Evolutionary conservation across 1,139 yeast species (phyloP), one percentile per base, ranked within the genome.

Genomic region (Meyerozyma sp.): DNA sequence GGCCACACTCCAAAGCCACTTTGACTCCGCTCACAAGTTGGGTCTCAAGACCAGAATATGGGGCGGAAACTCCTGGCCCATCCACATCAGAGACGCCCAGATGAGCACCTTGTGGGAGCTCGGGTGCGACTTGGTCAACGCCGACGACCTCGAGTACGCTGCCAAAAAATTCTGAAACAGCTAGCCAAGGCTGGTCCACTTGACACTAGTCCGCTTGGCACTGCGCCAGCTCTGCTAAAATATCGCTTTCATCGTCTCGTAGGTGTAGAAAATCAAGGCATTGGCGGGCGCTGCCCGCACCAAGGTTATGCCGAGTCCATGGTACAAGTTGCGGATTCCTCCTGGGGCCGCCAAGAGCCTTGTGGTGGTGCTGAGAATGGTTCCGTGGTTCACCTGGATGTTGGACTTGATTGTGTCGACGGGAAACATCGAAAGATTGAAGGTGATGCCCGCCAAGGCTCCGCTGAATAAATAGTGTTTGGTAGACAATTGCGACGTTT

Each of bases 381-480:
- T 29, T 72, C 66, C 39, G 28, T 50, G 45, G 34, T 46, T 43
- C 26, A 40, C 56, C 63, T 91, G 98, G 68, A 91, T 84, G 43
- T 87, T 80, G 5, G 93, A 83, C 62, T 91, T 91, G 47, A 91
- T 77, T 1, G 97, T 90, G 59, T 93, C 98, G 1, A 90, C 85
- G 0, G 98, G 98, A 61, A 84, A 91, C 46, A 88, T 73, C 8
- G 88, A 77, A 10, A 85, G 69, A 58, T 91, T 90, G 63, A 89
- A 91, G 13, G 83, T 73, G 3, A 89, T 65, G 26, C 98, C 98
- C 0, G 97, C 96, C 44, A 77, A 61, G 0, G 96, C 96, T 42
- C 98, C 98, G 48, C 95, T 81, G 1, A 75, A 46, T 55, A 91
- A 66, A 25, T 83, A 62, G 53, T 85, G 86, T 47, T 74, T 56